A percentile compares a stretch with the other conserved stretches of the same genome.
Conservation (phyloP, 192 early-diverging fungal genomes). For the Podila horticola region DNA sequence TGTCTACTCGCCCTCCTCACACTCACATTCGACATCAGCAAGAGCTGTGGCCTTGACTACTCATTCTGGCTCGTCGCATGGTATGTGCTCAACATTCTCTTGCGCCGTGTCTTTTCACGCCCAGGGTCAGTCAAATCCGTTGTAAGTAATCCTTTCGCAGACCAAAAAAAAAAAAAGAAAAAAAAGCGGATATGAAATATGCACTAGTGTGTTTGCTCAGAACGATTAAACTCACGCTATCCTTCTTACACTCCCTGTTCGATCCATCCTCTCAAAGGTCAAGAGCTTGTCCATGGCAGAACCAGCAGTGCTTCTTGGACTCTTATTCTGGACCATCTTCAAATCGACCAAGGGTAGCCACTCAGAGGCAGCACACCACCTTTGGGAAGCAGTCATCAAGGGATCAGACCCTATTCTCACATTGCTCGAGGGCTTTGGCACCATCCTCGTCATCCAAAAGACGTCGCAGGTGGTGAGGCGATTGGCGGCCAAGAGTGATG, state of each 20-base stretch:
- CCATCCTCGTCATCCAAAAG: slow-evolving; percentile 46
- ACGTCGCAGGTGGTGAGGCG: slow-evolving; percentile 43
- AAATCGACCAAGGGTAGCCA: slow-evolving; percentile 23
- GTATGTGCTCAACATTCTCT: slow-evolving; percentile 21
- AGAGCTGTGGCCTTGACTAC: slow-evolving; percentile 38
- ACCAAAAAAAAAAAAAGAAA: background rate
- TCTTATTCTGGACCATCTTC: slow-evolving; percentile 20
- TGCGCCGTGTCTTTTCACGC: slow-evolving; percentile 21
- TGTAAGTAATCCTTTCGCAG: background rate
- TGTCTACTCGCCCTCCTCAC: slow-evolving; percentile 43
- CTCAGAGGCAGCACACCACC: slow-evolving; percentile 1
- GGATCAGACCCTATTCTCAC: slow-evolving; percentile 45
- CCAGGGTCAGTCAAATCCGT: slow-evolving; percentile 13
- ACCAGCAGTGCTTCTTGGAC: slow-evolving; percentile 24
- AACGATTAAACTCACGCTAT: background rate
- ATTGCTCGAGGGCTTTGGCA: slow-evolving; percentile 45
- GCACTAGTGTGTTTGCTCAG: too few species aligned
- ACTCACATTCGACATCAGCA: slow-evolving; percentile 35
- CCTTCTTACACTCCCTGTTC: background rate
- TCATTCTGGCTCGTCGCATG: slow-evolving; percentile 48
- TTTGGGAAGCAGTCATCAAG: slow-evolving; percentile 43
- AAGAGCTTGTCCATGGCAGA: slow-evolving; percentile 23
- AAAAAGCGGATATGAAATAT: background rate
- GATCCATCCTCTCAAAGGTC: slow-evolving; percentile 9
- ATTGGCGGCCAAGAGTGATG: slow-evolving; percentile 37